Evolutionary conservation across 1,139 yeast species (phyloP).

Genomic region (Wickerhamomyces sp.): DNA sequence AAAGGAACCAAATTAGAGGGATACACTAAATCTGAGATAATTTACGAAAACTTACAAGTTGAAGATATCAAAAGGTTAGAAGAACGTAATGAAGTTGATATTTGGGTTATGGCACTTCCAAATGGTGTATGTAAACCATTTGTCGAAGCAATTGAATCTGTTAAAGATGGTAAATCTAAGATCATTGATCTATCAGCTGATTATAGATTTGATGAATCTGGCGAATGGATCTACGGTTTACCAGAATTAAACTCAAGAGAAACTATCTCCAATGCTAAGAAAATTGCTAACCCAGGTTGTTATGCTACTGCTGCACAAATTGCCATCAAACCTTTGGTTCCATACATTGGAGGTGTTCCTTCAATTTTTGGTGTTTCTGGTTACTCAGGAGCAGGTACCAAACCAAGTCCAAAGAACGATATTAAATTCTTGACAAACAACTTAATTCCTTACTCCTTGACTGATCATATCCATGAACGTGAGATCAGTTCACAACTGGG

Average conservation of each 20-base stretch:
- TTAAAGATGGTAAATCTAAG: slow-evolving; percentile 54
- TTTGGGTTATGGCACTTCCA: slow-evolving; percentile 99
- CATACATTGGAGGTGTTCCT: slow-evolving; percentile 66
- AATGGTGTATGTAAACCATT: slow-evolving; percentile 97
- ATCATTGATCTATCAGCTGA: slow-evolving; percentile 94
- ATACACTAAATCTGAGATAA: slow-evolving; percentile 74
- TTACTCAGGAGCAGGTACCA: slow-evolving; percentile 98
- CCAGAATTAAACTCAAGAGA: slow-evolving; percentile 73
- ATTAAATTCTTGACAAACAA: slow-evolving; percentile 68
- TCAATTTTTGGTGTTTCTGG: slow-evolving; percentile 94
- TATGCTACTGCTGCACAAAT: slow-evolving; percentile 97
- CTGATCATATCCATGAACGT: slow-evolving; percentile 94
- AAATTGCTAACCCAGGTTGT: slow-evolving; percentile 96
- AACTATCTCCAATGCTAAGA: slow-evolving; percentile 65
- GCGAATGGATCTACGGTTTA: slow-evolving; percentile 89
- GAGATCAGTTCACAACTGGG: slow-evolving; percentile 85
- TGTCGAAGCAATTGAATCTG: slow-evolving; percentile 82
- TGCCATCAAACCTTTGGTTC: slow-evolving; percentile 79
- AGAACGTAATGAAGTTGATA: slow-evolving; percentile 72
- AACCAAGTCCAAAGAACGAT: slow-evolving; percentile 96
- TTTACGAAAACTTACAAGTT: slow-evolving; percentile 79
- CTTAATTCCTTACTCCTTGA: slow-evolving; percentile 89
- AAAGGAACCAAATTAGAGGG: slow-evolving; percentile 84
- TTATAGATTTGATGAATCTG: slow-evolving; percentile 84
- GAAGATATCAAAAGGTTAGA: slow-evolving; percentile 84